phyloP scores from a whole-genome alignment of 805 yeast species.

The Pichia pseudocactophila region DNA sequence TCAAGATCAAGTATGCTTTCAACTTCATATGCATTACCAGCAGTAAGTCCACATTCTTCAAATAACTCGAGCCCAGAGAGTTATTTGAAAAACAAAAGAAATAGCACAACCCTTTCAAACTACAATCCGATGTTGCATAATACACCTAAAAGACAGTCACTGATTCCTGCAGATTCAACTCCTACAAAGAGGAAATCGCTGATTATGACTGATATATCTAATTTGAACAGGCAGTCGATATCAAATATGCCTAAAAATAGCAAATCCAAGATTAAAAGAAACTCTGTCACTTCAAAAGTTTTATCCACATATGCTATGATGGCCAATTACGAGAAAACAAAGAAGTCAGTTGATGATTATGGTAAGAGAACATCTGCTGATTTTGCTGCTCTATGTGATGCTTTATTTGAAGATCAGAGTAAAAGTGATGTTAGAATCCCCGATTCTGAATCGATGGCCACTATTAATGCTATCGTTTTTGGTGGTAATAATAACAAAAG shows the following conservation, averaged over 20 bases:
- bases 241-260: background rate
- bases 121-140: conserved; percentile 5
- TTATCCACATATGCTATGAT: conserved; percentile 67
- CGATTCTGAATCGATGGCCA: conserved; percentile 40
- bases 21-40: background rate
- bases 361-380: conserved; percentile 71
- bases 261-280: conserved; percentile 34
- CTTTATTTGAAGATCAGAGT: conserved; percentile 63
- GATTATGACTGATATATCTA: conserved; percentile 18
- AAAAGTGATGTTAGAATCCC: conserved; percentile 13
- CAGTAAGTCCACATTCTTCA: conserved; percentile 4
- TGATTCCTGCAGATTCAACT: conserved; percentile 14
- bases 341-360: conserved; percentile 64
- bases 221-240: conserved; percentile 12
- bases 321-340: conserved; percentile 42
- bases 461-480: conserved; percentile 37
- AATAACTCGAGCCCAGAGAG: background rate
- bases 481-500: conserved; percentile 13
- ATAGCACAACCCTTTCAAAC: conserved; percentile 5
- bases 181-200: conserved; percentile 15
- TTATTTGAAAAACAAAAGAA: background rate
- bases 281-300: conserved; percentile 62
- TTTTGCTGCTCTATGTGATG: conserved; percentile 70
- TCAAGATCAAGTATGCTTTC: conserved; percentile 13
- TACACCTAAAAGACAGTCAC: background rate